Base-by-base conservation (phyloP, 352 stramenopile genomes). In the Globisporangium rhizosaccharum region DNA sequence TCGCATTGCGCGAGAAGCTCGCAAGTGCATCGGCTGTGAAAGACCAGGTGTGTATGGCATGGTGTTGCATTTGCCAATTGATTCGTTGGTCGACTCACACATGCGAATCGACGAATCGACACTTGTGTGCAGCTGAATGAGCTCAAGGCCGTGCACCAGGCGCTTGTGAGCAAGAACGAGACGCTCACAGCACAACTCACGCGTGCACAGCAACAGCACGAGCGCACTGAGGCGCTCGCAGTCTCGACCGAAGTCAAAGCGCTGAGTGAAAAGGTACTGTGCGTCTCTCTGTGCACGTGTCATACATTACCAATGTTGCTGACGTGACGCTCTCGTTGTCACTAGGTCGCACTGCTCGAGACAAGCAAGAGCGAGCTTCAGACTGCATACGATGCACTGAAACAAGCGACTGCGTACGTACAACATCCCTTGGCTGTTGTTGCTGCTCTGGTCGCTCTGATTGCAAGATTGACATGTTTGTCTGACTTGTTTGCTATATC, bases 1-100 rank as follows among this genome's bases (percentile, higher is more conserved):
- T 86, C 30, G 73, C 76, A 12, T 51, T 95, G 37, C 72, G 82
- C 67, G 76, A 91, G 50, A 88, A 87, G 47, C 57, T 95, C 11
- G 66, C 77, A 3, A 85, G 76, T 12, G 74, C 70, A 47, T 82
- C 79, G 12, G 68, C 53, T 5, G 81, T 79, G 56, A 76, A 82
- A 61, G 83, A 95, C 62, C 79, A 93, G 79, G 85, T 94, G 41
- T 11, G 62, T 65, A 2, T 9, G 4, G n/a, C 25, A 2, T 1
- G 51, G 5, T 26, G 2, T 28, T 12, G 20, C 52, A 30, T 30
- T 72, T 11, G 33, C 33, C 33, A 39, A 39, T 11, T 8, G 33
- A 39, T 11, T 39, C 33, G 33, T 11, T 9, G 33, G 10, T 39
- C 33, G 28, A 59, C 48, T 30, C 17, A 61, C n/a, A 18, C 23